Conservation (phyloP, 1,284 basidiomycete genomes). For the Vanrija pseudolonga region DNA sequence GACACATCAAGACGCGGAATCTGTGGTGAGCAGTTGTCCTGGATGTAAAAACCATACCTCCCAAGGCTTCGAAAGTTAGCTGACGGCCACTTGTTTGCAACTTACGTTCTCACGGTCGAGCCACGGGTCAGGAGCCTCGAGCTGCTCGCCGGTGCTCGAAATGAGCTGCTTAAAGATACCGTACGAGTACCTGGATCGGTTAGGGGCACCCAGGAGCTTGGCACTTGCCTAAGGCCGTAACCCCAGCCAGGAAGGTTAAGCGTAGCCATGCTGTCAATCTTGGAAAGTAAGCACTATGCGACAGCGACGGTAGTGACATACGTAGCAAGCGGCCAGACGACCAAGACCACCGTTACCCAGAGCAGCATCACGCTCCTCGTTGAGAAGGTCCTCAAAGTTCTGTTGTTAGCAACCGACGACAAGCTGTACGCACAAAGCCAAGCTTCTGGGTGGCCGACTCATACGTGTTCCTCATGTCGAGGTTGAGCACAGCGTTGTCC, state of each 20-base stretch:
- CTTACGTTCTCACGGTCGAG: slow-evolving; percentile 71
- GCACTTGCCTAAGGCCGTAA: slow-evolving; percentile 65
- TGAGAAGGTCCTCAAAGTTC: slow-evolving; percentile 77
- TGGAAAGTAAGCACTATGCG: not conserved
- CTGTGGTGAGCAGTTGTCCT: slow-evolving; percentile 6
- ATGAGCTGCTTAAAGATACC: slow-evolving; percentile 93
- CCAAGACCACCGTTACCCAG: slow-evolving; percentile 81
- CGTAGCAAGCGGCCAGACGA: slow-evolving; percentile 87
- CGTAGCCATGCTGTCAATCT: slow-evolving; percentile 57
- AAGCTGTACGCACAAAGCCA: slow-evolving; percentile 53
- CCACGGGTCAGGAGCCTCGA: slow-evolving; percentile 92
- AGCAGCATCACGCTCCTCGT: slow-evolving; percentile 81
- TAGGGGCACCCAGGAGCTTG: not conserved
- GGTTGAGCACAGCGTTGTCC: slow-evolving; percentile 84
- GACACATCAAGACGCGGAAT: slow-evolving; percentile 77
- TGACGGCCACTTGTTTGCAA: not conserved
- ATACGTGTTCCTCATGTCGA: slow-evolving; percentile 74
- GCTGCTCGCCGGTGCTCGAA: slow-evolving; percentile 66
- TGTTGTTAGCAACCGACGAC: slow-evolving; percentile 13
- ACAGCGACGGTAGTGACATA: slow-evolving; percentile 46
- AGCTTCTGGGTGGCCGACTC: slow-evolving; percentile 64
- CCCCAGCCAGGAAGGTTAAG: slow-evolving; percentile 82
- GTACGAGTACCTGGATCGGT: slow-evolving; percentile 62
- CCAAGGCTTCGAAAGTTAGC: slow-evolving; percentile 53
- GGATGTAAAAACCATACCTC: slow-evolving; percentile 48